Evolutionary conservation across 176 grass and related monocot species (phyloP).

Genomic region (Luzula sylvatica): DNA sequence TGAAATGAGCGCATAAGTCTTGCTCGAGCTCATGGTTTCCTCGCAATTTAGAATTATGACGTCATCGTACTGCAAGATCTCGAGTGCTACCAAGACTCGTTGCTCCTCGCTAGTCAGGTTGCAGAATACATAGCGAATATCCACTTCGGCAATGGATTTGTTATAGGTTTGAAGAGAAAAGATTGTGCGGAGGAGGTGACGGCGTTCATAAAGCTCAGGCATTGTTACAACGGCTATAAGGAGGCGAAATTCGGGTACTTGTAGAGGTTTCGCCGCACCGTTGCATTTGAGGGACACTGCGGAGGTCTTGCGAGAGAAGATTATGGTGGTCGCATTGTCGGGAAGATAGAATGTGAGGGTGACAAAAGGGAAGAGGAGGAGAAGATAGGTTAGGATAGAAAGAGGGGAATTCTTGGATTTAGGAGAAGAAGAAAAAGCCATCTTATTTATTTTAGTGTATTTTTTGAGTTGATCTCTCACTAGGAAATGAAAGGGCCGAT

Average conservation of each 20-base stretch:
- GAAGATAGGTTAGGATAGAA: background rate
- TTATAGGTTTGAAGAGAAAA: slow-evolving; percentile 47
- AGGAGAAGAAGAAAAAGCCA: slow-evolving; percentile 1
- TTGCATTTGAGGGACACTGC: too few species aligned
- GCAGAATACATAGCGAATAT: slow-evolving; percentile 71
- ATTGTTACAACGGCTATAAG: slow-evolving; percentile 54
- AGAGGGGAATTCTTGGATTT: background rate
- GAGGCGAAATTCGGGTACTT: slow-evolving; percentile 26
- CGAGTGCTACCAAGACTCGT: slow-evolving; percentile 45
- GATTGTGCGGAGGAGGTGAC: slow-evolving; percentile 45
- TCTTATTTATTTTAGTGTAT: background rate
- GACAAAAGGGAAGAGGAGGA: background rate
- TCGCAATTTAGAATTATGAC: slow-evolving; percentile 55
- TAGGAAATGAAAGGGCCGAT: too few species aligned
- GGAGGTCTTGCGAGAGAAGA: too few species aligned
- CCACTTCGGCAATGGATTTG: slow-evolving; percentile 12
- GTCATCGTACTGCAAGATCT: slow-evolving; percentile 43
- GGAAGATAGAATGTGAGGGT: background rate
- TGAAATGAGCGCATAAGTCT: slow-evolving; percentile 71
- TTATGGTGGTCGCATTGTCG: too few species aligned
- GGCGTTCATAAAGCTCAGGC: slow-evolving; percentile 40
- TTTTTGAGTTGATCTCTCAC: background rate
- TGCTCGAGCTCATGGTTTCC: slow-evolving; percentile 75
- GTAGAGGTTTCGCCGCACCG: too few species aligned
- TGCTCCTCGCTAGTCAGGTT: slow-evolving; percentile 48